Base-by-base conservation (phyloP, 129 eudicot species). In the Dittrichia graveolens region DNA sequence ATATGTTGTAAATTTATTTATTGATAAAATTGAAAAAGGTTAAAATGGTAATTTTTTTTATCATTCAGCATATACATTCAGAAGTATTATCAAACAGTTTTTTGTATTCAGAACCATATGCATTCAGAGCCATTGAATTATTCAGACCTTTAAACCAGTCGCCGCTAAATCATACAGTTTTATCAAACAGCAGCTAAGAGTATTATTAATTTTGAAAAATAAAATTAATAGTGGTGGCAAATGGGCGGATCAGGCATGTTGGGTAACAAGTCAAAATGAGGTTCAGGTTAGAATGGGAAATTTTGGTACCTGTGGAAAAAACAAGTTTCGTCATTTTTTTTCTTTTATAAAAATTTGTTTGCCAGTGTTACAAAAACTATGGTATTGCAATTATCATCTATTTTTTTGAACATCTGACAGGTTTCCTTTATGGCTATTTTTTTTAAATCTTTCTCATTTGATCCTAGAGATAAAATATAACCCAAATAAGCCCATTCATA, bases 281-380 rank as follows among this genome's bases (percentile, higher is more conserved):
- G 14, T 47, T 47, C 15, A 15, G 14, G 53, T 50, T 2, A 50
- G 57, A 50, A 50, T 13, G 61, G 19, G 61, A 2, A 14, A 19
- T 56, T 56, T 56, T 19, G 38, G 38, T 56, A n/a, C n/a, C n/a
- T 56, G 61, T 18, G 61, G 5, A 56, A 56, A 24, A 52, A 52
- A 4, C 8, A 52, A 8, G 5, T 52, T 52, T 14, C 31, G 11
- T 19, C n/a, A 7, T 38, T 4, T 56, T 24, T 56, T 56, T 7
- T 0, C 39, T 3, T 24, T 0, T 56, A 13, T 56, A 56, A 56
- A 24, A 56, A 24, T 24, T 56, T 56, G 40, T 56, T 31, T 7
- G 10, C 9, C 7, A 56, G 2, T 6, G 62, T 56, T 56, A 7
- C n/a, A 24, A 19, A 56, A 56, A 24, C 62, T 2, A 24, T 56